These are phyloP conservation scores for Candida loeiensis DNA, from an alignment of 805 yeast species.

Conservation along the genomic window DNA sequence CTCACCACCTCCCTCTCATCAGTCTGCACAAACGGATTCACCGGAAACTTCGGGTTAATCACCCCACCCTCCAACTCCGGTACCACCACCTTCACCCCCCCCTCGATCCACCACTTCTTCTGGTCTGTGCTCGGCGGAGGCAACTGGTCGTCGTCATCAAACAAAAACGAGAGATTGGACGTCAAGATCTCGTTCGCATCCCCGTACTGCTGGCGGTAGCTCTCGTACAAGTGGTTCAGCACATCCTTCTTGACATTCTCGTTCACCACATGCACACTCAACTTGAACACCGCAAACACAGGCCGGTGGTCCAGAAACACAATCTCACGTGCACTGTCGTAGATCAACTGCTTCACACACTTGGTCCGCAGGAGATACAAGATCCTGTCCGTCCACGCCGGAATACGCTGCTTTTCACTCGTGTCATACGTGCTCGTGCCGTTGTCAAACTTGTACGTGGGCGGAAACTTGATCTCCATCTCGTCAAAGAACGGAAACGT, in stretches of 20 bases:
- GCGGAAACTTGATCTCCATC: slow-evolving; percentile 69
- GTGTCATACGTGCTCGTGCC: slow-evolving; percentile 80
- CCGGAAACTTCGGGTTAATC: slow-evolving; percentile 66
- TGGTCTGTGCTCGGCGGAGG: slow-evolving; percentile 89
- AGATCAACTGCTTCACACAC: slow-evolving; percentile 54
- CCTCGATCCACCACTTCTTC: slow-evolving; percentile 89
- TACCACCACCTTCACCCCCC: slow-evolving; percentile 70
- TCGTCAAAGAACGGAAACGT: slow-evolving; percentile 81
- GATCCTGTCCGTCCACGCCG: slow-evolving; percentile 95
- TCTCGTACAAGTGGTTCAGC: slow-evolving; percentile 56
- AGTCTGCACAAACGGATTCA: slow-evolving; percentile 67
- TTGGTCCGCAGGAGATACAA: slow-evolving; percentile 56
- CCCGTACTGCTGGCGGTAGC: slow-evolving; percentile 44
- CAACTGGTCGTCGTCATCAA: slow-evolving; percentile 36
- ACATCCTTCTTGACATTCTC: slow-evolving; percentile 54
- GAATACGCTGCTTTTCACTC: slow-evolving; percentile 87
- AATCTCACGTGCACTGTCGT: slow-evolving; percentile 55
- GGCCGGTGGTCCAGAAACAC: slow-evolving; percentile 88
- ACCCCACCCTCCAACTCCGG: slow-evolving; percentile 27
- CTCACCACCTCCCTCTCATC: slow-evolving; percentile 51
- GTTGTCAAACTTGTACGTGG: slow-evolving; percentile 90
- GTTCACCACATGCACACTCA: slow-evolving; percentile 63
- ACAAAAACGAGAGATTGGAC: slow-evolving; percentile 22
- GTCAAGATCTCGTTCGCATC: slow-evolving; percentile 37
- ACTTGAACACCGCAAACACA: slow-evolving; percentile 68